phyloP scores from a whole-genome alignment of 1,284 basidiomycete genomes.

The Marasmius tenuissimus region DNA sequence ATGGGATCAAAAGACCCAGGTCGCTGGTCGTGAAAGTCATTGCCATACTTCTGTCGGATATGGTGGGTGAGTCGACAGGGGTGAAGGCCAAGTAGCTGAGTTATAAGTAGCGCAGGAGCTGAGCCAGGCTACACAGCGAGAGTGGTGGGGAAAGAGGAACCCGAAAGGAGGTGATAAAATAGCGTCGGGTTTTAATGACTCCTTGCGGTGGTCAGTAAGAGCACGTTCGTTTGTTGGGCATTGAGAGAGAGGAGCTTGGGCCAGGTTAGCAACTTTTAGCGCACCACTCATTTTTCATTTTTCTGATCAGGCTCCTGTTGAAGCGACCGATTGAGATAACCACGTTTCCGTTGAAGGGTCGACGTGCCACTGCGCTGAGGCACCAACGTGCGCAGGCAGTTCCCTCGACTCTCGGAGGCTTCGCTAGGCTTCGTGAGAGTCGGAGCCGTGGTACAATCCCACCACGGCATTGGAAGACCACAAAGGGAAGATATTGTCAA shows the following conservation, averaged over 20 bases:
- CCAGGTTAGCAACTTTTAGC: not conserved
- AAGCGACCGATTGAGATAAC: not conserved
- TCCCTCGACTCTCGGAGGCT: too few relatives aligned
- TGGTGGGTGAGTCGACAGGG: not conserved
- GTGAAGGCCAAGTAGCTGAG: not conserved
- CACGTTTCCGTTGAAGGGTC: not conserved
- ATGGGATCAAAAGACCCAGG: slow-evolving; percentile 12
- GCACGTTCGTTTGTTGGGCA: not conserved
- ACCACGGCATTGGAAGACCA: too few relatives aligned
- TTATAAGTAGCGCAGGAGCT: not conserved
- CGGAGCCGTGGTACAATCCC: too few relatives aligned
- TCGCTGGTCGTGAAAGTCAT: not conserved
- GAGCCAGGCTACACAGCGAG: not conserved
- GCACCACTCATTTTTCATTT: too few relatives aligned
- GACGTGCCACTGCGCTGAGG: too few relatives aligned
- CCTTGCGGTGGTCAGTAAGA: not conserved
- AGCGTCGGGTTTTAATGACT: not conserved
- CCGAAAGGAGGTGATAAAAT: not conserved
- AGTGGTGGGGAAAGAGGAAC: not conserved
- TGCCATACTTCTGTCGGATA: not conserved
- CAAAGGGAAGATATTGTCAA: too few relatives aligned
- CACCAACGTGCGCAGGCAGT: not conserved
- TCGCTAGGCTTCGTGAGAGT: too few relatives aligned
- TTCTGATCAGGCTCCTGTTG: not conserved
- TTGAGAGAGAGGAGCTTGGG: not conserved